Evolutionary conservation across 2,329 filamentous ascomycete genomes (phyloP).

Genomic region (Cadophora sp.): DNA sequence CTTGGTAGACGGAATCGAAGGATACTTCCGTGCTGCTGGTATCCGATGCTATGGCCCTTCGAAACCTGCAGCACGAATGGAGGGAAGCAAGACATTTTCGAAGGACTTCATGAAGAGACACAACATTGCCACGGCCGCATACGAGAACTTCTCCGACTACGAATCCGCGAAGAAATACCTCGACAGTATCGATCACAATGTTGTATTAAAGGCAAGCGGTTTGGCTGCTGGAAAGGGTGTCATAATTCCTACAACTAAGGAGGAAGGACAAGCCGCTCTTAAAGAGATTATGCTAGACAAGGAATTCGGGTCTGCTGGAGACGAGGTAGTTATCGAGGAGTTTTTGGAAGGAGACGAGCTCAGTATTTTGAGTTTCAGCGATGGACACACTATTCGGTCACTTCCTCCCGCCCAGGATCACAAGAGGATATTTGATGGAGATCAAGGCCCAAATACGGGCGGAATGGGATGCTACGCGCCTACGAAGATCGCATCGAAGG

Average conservation of each 20-base stretch:
- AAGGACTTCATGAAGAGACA: constrained; percentile 98
- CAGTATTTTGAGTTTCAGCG: constrained; percentile 88
- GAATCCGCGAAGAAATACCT: constrained; percentile 77
- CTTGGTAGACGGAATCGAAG: constrained; percentile 89
- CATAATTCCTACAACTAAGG: constrained; percentile 70
- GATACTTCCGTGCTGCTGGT: constrained; percentile 70
- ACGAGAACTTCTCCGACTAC: constrained; percentile 86
- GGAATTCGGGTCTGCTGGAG: constrained; percentile 82
- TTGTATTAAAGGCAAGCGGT: constrained; percentile 94
- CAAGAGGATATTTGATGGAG: constrained; percentile 91
- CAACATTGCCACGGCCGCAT: constrained; percentile 87
- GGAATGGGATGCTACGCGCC: constrained; percentile 98
- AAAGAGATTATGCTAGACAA: constrained; percentile 89
- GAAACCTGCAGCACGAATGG: constrained; percentile 84
- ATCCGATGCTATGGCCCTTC: constrained; percentile 75
- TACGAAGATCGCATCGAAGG: constrained; percentile 72
- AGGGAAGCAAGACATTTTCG: constrained; percentile 95
- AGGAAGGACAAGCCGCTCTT: constrained; percentile 82
- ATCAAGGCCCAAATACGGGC: constrained; percentile 90
- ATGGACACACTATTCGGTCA: constrained; percentile 83
- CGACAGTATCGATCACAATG: constrained; percentile 70
- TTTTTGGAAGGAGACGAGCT: constrained; percentile 91
- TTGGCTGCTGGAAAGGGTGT: constrained; percentile 96
- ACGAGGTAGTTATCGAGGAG: constrained; percentile 95
- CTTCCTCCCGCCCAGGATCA: constrained; percentile 95